Base-by-base conservation (phyloP, 139 green algal species). In the Chlamydomonas sphaeroides region DNA sequence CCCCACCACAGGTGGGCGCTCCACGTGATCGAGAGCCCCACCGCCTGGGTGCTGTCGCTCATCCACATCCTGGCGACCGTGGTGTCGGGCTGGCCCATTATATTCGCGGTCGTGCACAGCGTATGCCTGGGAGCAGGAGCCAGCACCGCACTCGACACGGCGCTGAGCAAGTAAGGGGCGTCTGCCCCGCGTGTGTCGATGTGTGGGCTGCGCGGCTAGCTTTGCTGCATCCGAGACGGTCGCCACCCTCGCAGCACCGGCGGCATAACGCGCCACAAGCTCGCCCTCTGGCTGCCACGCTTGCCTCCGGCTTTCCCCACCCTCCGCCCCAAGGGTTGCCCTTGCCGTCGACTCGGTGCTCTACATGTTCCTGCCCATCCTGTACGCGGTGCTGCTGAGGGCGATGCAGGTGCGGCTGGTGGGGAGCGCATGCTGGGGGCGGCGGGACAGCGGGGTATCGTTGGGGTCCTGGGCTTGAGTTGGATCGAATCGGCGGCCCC, bases 11-110 rank as follows among this genome's bases (percentile, higher is more conserved):
- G 70, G 70, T 84, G 78, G 78, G 78, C 65, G 14, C 65, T 77
- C n/a, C 78, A 84, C 65, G 78, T 84, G 38, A 68, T 71, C 28
- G 78, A 84, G 65, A 76, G 39, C 14, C 78, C 78, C 65, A 84
- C 35, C 1, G 78, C 78, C 38, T 84, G 78, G 78, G 63, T 75
- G 65, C 78, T 84, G 10, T 67, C 39, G 38, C 65, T 84, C 11
- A 35, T 65, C 17, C 78, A 84, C 78, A 84, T 84, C 65, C n/a
- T 75, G 30, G 65, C 48, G 48, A 84, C 78, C 48, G 78, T 84
- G 25, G 65, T 84, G 25, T 68, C 39, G 2, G 78, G 78, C 65
- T 84, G 65, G 65, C 78, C 78, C 6, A 23, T 84, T 11, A 28
- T 84, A 23, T 84, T n/a, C 35, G 71, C 71, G 7, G 36, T 68